Evolutionary conservation across 176 grass and related monocot species (phyloP).

Genomic region (Oryza brachyantha): DNA sequence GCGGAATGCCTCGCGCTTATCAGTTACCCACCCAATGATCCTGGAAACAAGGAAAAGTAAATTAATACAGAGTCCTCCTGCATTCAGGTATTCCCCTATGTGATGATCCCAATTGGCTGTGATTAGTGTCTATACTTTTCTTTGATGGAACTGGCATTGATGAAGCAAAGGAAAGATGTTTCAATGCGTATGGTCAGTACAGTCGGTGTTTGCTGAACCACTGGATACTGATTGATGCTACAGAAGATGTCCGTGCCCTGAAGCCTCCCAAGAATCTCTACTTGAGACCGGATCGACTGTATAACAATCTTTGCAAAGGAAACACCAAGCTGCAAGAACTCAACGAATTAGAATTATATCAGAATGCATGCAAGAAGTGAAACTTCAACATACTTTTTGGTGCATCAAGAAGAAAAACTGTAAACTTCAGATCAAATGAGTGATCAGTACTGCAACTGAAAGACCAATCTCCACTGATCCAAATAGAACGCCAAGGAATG

Average conservation of each 20-base stretch:
- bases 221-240: constrained; percentile 76
- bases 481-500: constrained; percentile 59
- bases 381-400: neutral
- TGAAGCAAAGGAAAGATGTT: constrained; percentile 83
- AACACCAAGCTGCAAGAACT: constrained; percentile 56
- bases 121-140: constrained; percentile 53
- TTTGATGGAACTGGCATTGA: constrained; percentile 78
- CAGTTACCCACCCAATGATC: constrained; percentile 49
- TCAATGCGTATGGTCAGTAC: constrained; percentile 59
- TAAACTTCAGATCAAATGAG: neutral
- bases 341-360: neutral
- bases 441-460: constrained; percentile 32
- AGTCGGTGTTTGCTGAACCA: constrained; percentile 36
- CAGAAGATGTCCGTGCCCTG: constrained; percentile 71
- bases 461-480: constrained; percentile 62
- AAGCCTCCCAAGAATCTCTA: constrained; percentile 78
- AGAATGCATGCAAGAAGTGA: neutral
- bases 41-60: constrained; percentile 34
- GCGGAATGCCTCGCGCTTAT: constrained; percentile 38
- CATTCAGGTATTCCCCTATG: neutral
- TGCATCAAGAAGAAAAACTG: neutral
- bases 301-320: constrained; percentile 83
- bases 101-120: neutral
- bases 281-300: constrained; percentile 58
- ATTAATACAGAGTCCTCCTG: neutral